Evolutionary conservation across 2,329 filamentous ascomycete genomes (phyloP).

Genomic region (Talaromyces albobiverticillius): DNA sequence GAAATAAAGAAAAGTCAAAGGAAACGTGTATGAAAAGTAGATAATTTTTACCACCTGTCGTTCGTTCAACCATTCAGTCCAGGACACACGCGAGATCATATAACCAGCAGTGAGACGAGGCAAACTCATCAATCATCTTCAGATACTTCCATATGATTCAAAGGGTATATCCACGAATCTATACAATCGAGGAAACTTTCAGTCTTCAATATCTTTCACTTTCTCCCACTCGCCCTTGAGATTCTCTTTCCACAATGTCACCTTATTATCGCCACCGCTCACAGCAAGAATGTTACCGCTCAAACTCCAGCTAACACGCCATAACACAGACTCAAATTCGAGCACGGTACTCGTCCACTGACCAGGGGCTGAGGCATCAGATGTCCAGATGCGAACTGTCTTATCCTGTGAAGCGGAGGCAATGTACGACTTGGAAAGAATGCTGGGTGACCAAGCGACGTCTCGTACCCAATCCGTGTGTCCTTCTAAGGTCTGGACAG

Average conservation of each 20-base stretch:
- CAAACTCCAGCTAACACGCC: constrained; percentile 97
- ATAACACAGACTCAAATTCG: constrained; percentile 83
- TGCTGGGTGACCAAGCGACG: constrained; percentile 93
- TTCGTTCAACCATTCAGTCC: constrained; percentile 64
- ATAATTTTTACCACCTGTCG: background rate
- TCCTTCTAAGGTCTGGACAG: constrained; percentile 62
- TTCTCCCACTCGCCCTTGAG: constrained; percentile 94
- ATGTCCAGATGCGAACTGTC: constrained; percentile 96
- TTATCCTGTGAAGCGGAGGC: constrained; percentile 94
- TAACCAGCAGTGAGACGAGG: constrained; percentile 57
- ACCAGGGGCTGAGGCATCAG: constrained; percentile 61
- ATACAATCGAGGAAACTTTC: constrained; percentile 76
- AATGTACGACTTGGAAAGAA: constrained; percentile 94
- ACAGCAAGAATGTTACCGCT: constrained; percentile 95
- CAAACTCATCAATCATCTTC: constrained; percentile 60
- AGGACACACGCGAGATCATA: constrained; percentile 57
- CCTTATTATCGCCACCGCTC: constrained; percentile 91
- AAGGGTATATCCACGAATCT: constrained; percentile 61
- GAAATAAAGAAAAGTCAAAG: too few relatives aligned
- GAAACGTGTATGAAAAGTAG: too few relatives aligned
- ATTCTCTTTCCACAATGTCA: constrained; percentile 98
- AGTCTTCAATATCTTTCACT: constrained; percentile 95
- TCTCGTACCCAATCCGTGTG: constrained; percentile 97
- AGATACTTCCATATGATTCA: constrained; percentile 53
- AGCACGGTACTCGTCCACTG: constrained; percentile 85